Percentiles rank a stretch among this genome's conserved stretches.
phyloP scores from a whole-genome alignment of 495 filamentous ascomycete species.

The Penicillium cinerascens region DNA sequence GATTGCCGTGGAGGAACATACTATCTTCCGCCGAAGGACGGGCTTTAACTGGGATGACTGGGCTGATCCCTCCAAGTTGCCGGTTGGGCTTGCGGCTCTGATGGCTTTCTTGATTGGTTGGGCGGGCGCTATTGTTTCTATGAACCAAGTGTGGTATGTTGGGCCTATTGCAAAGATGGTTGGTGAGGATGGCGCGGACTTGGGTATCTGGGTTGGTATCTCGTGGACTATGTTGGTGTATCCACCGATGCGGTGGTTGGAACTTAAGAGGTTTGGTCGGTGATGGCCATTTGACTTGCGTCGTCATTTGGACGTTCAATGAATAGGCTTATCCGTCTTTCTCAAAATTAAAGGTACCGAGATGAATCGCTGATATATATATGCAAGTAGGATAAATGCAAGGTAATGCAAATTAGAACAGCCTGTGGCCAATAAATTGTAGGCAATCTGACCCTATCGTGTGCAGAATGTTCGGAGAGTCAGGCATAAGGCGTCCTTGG shows the following conservation, averaged over 20 bases:
- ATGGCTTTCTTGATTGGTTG: constrained; percentile 58
- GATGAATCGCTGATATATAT: background rate
- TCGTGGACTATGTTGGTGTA: constrained; percentile 45
- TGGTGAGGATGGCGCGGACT: constrained; percentile 16
- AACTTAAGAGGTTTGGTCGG: constrained; percentile 29
- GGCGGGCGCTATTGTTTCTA: constrained; percentile 59
- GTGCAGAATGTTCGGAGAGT: too few species aligned
- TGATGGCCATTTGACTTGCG: background rate
- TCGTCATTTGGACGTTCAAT: background rate
- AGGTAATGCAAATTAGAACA: background rate
- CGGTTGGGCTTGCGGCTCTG: constrained; percentile 56
- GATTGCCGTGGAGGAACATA: constrained; percentile 51
- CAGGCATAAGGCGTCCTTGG: too few species aligned
- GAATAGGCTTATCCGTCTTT: background rate
- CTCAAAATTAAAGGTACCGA: too few species aligned
- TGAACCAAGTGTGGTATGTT: constrained; percentile 58
- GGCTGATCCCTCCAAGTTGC: constrained; percentile 49
- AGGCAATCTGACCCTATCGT: too few species aligned
- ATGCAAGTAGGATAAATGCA: background rate
- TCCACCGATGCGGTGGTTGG: constrained; percentile 44
- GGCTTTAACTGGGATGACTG: constrained; percentile 58
- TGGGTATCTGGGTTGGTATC: constrained; percentile 49
- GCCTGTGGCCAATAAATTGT: background rate
- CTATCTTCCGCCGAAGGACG: constrained; percentile 43
- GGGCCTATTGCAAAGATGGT: constrained; percentile 53